Base-by-base conservation (phyloP, 805 yeast species). In the Pichia deserticola region DNA sequence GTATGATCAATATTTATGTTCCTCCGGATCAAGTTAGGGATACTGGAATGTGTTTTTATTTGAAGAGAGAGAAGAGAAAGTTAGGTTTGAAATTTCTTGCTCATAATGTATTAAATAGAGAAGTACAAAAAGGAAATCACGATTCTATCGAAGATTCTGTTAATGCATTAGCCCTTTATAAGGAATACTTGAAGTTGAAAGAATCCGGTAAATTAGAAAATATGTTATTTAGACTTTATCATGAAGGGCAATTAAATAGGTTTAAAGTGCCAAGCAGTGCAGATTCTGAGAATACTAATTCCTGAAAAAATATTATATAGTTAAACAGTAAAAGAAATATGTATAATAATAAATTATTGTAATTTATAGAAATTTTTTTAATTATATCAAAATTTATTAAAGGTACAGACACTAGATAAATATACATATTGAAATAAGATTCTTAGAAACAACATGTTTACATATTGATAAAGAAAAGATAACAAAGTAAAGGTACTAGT, bases 131-230 rank as follows among this genome's bases (percentile, higher is more conserved):
- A 3, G 96, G 93, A 2, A 92, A 92, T 61, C 99, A 93, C 66
- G 98, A 95, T 63, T 92, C 98, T 0, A 89, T 93, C 42, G 99
- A 93, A 61, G 99, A 93, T 70, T 97, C 99, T 0, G 71, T 74
- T 50, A 84, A 95, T 10, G 98, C 99, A 0, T 73, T 93, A 57
- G 66, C 78, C 42, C 69, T 93, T 36, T 95, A 87, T 69, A 78
- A 79, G 53, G 81, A 79, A 59, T 92, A 87, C 60, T 66, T 78
- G 59, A 82, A 84, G 54, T 72, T 92, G 54, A 69, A 71, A 46
- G 74, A 71, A 4, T 64, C 67, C 0, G 92, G 86, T 0, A 73
- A 70, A 32, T 77, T 92, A 51, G 87, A 85, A 40, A 67, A 64
- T 5, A 74, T 79, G 1, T 72, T 93, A 59, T 77, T 81, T 33